phyloP scores from a whole-genome alignment of 208 protist genomes.

The Trypanosoma congolense region DNA sequence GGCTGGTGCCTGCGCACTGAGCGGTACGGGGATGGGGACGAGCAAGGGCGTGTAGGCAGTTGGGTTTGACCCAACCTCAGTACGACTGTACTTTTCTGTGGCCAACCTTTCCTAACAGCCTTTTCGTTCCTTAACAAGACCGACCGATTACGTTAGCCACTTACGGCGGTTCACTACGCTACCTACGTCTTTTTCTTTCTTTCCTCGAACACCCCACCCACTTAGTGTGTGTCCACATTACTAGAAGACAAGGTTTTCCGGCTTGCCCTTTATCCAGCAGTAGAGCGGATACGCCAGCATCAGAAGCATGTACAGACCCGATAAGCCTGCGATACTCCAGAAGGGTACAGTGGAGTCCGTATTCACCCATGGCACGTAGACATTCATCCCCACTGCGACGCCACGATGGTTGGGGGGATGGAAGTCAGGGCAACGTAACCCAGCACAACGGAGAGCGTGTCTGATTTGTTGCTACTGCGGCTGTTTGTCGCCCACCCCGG shows the following conservation, averaged over 20 bases:
- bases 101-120: no score
- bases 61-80: no score
- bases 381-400: conserved; percentile 70
- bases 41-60: no score
- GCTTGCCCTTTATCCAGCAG: conserved; percentile 26
- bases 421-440: conserved; percentile 38
- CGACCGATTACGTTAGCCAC: no score
- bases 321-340: conserved; percentile 38
- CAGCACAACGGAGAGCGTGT: conserved; percentile 48
- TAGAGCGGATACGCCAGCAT: conserved; percentile 35
- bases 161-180: no score
- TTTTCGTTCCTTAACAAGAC: no score
- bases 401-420: conserved; percentile 49
- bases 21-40: no score
- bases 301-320: conserved; percentile 19
- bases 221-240: background rate
- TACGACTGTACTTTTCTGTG: no score
- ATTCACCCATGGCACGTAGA: conserved; percentile 36
- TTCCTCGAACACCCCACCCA: no score
- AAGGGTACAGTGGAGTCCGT: conserved; percentile 36
- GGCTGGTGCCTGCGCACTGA: no score
- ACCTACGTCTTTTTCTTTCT: no score
- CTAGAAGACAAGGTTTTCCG: conserved; percentile 34
- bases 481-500: conserved; percentile 38
- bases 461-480: conserved; percentile 32